Conservation (phyloP, 352 stramenopile species). For the Phytopythium litorale region DNA sequence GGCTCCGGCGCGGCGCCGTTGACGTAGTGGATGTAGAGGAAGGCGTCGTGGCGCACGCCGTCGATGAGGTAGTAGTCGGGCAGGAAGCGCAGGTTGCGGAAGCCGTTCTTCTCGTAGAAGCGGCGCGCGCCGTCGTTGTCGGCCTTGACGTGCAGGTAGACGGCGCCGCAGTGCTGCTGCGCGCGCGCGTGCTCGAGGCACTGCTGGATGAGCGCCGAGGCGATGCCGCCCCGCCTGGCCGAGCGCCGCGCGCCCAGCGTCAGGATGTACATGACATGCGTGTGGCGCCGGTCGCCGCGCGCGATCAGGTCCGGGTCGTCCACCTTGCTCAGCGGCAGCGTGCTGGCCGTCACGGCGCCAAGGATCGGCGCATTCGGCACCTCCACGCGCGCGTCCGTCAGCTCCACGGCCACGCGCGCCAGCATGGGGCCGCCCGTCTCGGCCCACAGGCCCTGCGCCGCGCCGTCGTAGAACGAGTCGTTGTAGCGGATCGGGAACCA, state of each 20-base stretch:
- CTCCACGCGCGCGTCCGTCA: constrained; percentile 16
- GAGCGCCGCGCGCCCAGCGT: constrained; percentile 88
- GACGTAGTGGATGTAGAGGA: constrained; percentile 85
- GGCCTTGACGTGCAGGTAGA: constrained; percentile 97
- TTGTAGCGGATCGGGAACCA: constrained; percentile 98
- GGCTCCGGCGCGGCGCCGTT: constrained; percentile 60
- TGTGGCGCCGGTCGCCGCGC: constrained; percentile 52
- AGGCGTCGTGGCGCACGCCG: constrained; percentile 71
- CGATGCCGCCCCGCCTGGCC: constrained; percentile 89
- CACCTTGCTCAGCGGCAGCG: constrained; percentile 63
- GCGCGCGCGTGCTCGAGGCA: constrained; percentile 83
- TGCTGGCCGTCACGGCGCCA: constrained; percentile 90
- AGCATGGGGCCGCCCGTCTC: constrained; percentile 89
- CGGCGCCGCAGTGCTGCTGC: constrained; percentile 78
- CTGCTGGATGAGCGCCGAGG: constrained; percentile 86
- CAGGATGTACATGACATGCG: constrained; percentile 96
- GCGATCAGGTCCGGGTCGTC: constrained; percentile 63
- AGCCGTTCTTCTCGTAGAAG: constrained; percentile 97
- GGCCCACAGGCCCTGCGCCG: constrained; percentile 82
- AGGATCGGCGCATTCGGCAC: constrained; percentile 47
- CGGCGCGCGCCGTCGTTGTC: constrained; percentile 92
- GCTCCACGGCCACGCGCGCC: constrained; percentile 78
- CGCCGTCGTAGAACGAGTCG: constrained; percentile 93
- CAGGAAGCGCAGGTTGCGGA: constrained; percentile 91
- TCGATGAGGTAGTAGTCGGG: constrained; percentile 90